Evolutionary conservation across 163 green algal species (phyloP), one percentile per base, ranked within the genome.

Genomic region (Chloromonas sp.): DNA sequence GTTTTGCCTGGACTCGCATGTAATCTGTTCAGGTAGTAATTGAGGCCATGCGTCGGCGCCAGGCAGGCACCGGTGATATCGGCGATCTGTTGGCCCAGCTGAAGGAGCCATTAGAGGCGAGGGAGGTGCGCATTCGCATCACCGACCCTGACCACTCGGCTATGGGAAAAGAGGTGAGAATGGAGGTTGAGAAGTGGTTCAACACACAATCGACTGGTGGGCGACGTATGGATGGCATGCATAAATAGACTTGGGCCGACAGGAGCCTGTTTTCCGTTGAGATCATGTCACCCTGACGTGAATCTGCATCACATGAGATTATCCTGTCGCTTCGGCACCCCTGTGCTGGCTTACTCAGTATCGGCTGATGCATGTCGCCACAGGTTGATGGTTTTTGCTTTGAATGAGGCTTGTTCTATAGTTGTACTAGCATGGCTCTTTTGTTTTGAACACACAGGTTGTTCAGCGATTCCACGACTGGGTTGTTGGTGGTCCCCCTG

Each of bases 1-100:
- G 36, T 36, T 36, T 36, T 36, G 36, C 36, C 36, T 36, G 36
- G 36, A 36, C 36, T 36, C 36, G 36, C 36, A 36, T 36, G 36
- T 36, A 36, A 36, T 36, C 36, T 36, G 14, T 78, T 62, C 83
- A 91, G 87, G 90, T 86, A 66, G 88, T 99, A n/a, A 96, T 98
- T 62, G 93, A 95, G 87, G 86, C 95, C 58, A 94, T 97, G 58
- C 84, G 90, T 58, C 87, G 89, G 66, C 81, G 85, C 14, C 85
- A 83, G 93, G 90, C 76, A 58, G 89, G 87, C 66, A 80, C 85
- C 57, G 90, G 91, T 71, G 88, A 91, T 3, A 87, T 96, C 1
- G 85, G 81, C 1, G 92, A 94, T 61, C 90, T 98, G 84, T 90
- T 98, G 81, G 87, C 88, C 2, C 88, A 93, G 13, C 91, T 98